Percentiles rank a stretch among this genome's conserved stretches.
Conservation (phyloP, 768 basidiomycete species). For the Xanthoconium purpureum region DNA sequence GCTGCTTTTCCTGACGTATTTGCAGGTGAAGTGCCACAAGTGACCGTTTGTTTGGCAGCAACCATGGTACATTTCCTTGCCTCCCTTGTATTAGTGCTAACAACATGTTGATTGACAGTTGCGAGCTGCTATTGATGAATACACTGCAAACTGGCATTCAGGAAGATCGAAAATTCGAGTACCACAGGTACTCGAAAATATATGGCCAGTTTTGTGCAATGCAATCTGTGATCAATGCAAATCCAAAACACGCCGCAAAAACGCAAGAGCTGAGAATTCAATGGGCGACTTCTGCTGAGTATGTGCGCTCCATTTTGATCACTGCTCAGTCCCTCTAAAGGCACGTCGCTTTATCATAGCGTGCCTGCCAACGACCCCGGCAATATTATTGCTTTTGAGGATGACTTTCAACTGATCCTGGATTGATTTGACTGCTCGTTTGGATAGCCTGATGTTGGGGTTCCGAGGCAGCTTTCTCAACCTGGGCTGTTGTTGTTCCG, state of each 20-base stretch:
- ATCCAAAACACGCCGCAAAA: neutral
- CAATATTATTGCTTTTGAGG: neutral
- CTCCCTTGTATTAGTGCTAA: too few species aligned
- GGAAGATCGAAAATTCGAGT: neutral
- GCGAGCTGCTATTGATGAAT: neutral
- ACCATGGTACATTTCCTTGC: neutral
- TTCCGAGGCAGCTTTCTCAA: too few species aligned
- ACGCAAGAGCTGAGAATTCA: neutral
- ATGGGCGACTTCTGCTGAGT: neutral
- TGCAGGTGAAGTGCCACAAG: neutral
- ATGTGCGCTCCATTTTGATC: too few species aligned
- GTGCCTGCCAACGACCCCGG: neutral
- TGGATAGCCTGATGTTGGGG: too few species aligned
- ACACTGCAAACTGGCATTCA: neutral
- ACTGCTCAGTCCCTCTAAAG: neutral
- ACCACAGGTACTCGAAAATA: neutral
- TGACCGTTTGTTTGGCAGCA: neutral
- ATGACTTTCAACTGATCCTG: neutral
- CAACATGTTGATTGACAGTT: neutral
- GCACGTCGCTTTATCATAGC: neutral
- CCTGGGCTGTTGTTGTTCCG: too few species aligned
- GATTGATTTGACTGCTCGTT: neutral
- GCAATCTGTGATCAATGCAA: neutral
- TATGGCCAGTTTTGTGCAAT: neutral
- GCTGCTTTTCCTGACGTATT: neutral